phyloP scores from a whole-genome alignment of 2,329 filamentous ascomycete genomes.

The Sordariomycetes sp. region DNA sequence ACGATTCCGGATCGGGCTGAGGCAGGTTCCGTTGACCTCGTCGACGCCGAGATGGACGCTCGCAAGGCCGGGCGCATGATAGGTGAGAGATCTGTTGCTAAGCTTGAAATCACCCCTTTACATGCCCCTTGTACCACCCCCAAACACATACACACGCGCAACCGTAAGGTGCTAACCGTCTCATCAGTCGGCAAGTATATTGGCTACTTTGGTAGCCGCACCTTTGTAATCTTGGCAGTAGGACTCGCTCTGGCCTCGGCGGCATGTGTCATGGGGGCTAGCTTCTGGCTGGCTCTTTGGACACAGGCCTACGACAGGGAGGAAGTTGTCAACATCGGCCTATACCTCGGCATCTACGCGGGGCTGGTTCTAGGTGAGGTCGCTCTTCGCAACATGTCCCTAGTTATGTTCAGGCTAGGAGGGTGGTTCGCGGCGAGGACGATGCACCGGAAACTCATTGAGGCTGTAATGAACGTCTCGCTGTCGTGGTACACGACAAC shows the following conservation, averaged over 20 bases:
- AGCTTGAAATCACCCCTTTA: neutral
- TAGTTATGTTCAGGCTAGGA: constrained; percentile 40
- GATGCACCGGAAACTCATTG: constrained; percentile 41
- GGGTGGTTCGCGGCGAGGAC: constrained; percentile 43
- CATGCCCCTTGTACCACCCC: neutral
- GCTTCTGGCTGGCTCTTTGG: constrained; percentile 40
- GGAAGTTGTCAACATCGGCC: constrained; percentile 31
- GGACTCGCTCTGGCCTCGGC: neutral
- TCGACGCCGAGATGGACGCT: constrained; percentile 8
- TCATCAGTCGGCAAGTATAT: constrained; percentile 24
- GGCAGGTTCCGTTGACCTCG: constrained; percentile 4
- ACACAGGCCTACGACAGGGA: constrained; percentile 13
- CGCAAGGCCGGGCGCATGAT: constrained; percentile 6
- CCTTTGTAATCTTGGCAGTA: constrained; percentile 4
- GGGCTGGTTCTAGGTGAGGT: constrained; percentile 31
- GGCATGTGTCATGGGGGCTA: constrained; percentile 5
- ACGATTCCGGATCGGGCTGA: neutral
- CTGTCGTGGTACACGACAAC: constrained; percentile 46
- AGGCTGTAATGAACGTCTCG: constrained; percentile 39
- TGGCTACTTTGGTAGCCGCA: constrained; percentile 32
- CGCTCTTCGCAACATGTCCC: constrained; percentile 27
- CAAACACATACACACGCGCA: neutral
- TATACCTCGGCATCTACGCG: constrained; percentile 43
- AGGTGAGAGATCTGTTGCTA: neutral
- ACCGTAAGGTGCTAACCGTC: neutral